Conservation (phyloP, 306 rosid genomes). For the Sicyos edulis region DNA sequence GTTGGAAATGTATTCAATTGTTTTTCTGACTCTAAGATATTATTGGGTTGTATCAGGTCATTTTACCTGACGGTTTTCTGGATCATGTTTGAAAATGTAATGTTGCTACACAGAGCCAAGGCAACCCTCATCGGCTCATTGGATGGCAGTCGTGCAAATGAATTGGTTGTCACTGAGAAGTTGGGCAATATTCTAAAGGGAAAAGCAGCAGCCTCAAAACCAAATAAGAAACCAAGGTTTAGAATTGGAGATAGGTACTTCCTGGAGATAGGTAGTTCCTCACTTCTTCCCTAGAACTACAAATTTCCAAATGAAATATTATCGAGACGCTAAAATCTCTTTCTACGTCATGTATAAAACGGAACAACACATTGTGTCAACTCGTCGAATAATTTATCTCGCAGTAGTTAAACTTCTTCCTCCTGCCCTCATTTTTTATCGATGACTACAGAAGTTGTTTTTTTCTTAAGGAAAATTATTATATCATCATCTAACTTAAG, state of each 20-base stretch:
- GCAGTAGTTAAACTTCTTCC: no score
- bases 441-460: not conserved
- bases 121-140: conserved; percentile 76
- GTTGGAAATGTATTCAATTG: not conserved
- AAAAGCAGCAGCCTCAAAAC: conserved; percentile 35
- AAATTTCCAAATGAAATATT: not conserved
- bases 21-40: not conserved
- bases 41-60: conserved; percentile 39
- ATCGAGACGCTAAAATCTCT: not conserved
- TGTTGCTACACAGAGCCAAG: conserved; percentile 80
- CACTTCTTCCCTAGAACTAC: not conserved
- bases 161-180: conserved; percentile 87
- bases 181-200: conserved; percentile 56
- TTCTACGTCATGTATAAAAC: not conserved
- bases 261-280: conserved; percentile 56
- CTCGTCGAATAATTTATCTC: not conserved
- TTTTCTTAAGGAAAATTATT: not conserved
- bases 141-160: conserved; percentile 63
- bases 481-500: not conserved
- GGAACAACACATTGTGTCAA: not conserved
- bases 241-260: conserved; percentile 70
- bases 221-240: conserved; percentile 39
- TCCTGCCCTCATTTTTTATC: not conserved
- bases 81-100: conserved; percentile 84
- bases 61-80: conserved; percentile 62